Conservation (phyloP, 768 basidiomycete genomes). For the Megacollybia marginata region DNA sequence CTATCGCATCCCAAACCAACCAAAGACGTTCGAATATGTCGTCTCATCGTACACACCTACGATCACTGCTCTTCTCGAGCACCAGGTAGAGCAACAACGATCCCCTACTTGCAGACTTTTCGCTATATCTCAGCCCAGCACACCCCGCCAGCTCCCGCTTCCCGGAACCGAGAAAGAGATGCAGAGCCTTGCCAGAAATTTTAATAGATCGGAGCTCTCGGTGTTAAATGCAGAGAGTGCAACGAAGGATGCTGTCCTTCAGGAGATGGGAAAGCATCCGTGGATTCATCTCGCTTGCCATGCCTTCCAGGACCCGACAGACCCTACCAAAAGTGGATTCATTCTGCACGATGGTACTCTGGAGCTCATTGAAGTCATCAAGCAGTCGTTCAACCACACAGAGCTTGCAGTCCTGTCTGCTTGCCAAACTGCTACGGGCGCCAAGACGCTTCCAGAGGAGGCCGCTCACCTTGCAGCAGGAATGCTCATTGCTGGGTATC, state of each 20-base stretch:
- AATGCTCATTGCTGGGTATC: constrained; percentile 23
- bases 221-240: constrained; percentile 5
- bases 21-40: too few species aligned
- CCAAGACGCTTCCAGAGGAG: constrained; percentile 21
- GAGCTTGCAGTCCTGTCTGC: constrained; percentile 32
- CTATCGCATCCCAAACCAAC: too few species aligned
- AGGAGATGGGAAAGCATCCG: constrained; percentile 7
- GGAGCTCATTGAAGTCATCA: constrained; percentile 11
- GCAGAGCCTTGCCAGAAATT: too few species aligned
- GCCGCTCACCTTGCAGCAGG: constrained; percentile 30
- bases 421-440: constrained; percentile 30
- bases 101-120: too few species aligned
- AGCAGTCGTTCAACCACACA: constrained; percentile 6
- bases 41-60: too few species aligned
- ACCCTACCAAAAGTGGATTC: constrained; percentile 18
- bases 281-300: constrained; percentile 29
- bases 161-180: too few species aligned
- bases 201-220: background rate
- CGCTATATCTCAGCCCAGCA: too few species aligned
- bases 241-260: constrained; percentile 8
- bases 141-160: too few species aligned
- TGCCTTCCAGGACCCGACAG: constrained; percentile 17
- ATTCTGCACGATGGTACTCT: constrained; percentile 12
- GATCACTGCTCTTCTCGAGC: too few species aligned
- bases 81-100: too few species aligned